phyloP scores from a whole-genome alignment of 805 yeast genomes.

The Ogataea ramenticola region DNA sequence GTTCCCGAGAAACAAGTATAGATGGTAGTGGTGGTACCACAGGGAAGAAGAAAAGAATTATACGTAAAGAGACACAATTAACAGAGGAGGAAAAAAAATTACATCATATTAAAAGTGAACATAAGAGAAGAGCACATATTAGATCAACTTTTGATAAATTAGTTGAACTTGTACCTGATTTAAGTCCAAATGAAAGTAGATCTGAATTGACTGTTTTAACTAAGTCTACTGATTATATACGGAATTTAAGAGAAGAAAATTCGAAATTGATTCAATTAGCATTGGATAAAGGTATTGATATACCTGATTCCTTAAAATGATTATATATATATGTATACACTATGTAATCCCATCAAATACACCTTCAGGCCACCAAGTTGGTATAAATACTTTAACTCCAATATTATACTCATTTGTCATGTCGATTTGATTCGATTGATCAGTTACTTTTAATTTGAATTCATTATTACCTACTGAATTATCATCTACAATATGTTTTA shows the following conservation, averaged over 20 bases:
- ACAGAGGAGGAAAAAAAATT: constrained; percentile 26
- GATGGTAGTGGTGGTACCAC: too few relatives aligned
- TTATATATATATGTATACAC: too few relatives aligned
- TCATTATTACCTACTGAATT: constrained; percentile 14
- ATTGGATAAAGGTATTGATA: constrained; percentile 25
- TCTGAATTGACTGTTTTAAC: constrained; percentile 73
- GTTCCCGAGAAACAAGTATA: too few relatives aligned
- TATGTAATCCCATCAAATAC: constrained; percentile 13
- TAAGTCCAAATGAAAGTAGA: constrained; percentile 62
- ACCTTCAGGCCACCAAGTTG: constrained; percentile 71
- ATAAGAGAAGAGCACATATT: constrained; percentile 79
- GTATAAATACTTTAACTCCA: constrained; percentile 46
- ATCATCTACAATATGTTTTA: constrained; percentile 25
- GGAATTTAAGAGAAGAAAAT: constrained; percentile 44
- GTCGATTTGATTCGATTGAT: constrained; percentile 3
- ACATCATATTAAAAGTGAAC: constrained; percentile 50
- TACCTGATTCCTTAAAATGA: constrained; percentile 31
- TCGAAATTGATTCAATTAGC: constrained; percentile 34
- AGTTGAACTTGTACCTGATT: constrained; percentile 67
- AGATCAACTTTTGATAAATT: constrained; percentile 74
- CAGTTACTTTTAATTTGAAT: constrained; percentile 9
- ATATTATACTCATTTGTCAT: constrained; percentile 22
- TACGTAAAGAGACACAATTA: constrained; percentile 7
- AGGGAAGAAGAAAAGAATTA: not conserved
- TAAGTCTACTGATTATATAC: constrained; percentile 52